Evolutionary conservation across 208 protist genomes (phyloP).

Genomic region (Entamoeba histolytica): DNA sequence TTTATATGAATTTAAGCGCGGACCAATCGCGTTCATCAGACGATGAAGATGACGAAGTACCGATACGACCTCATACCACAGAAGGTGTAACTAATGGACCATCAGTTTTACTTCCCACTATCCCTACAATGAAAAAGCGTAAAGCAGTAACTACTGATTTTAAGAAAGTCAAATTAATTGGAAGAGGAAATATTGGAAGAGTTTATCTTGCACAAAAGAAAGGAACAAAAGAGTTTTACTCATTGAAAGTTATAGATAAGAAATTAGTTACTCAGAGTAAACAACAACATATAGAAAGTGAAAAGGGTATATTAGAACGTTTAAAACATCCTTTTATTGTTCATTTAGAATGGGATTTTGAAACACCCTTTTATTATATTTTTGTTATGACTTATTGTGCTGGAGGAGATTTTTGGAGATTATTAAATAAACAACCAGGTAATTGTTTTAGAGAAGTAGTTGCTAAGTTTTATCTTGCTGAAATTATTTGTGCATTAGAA

Average conservation of each 20-base stretch:
- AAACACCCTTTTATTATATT: conserved; percentile 34
- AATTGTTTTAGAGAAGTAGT: not conserved
- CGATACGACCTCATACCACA: no score
- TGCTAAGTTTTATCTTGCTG: conserved; percentile 21
- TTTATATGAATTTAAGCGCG: no score
- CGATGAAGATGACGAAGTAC: no score
- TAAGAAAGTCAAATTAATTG: not conserved
- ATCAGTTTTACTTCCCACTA: no score
- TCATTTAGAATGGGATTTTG: conserved; percentile 30
- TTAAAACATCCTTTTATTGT: conserved; percentile 39
- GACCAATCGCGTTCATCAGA: no score
- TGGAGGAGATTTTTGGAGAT: conserved; percentile 44
- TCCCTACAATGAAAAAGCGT: no score
- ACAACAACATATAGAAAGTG: conserved; percentile 34
- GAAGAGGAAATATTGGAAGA: not conserved
- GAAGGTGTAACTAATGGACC: no score
- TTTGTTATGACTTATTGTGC: conserved; percentile 46
- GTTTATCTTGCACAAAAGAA: not conserved
- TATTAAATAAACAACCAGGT: conserved; percentile 27
- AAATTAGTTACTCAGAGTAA: conserved; percentile 27
- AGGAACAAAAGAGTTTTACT: conserved; percentile 22
- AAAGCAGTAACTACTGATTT: not conserved
- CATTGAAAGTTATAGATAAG: conserved; percentile 42
- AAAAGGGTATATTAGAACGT: conserved; percentile 23
- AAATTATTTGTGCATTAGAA: conserved; percentile 42